phyloP scores from a whole-genome alignment of 768 basidiomycete genomes.

The Suillus decipiens region DNA sequence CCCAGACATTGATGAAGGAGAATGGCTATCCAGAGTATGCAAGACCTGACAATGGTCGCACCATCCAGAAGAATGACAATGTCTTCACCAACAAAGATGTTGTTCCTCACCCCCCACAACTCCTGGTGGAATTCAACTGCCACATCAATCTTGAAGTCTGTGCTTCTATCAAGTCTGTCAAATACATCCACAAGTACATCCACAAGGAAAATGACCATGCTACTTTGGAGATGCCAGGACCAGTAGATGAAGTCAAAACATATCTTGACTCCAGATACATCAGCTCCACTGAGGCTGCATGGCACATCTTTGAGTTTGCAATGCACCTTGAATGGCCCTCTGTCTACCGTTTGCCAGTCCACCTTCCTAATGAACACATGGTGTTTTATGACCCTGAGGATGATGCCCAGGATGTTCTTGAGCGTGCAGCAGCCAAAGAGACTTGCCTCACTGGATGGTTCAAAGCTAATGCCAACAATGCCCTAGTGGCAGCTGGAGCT shows the following conservation, averaged over 20 bases:
- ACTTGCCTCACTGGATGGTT: slow-evolving; percentile 36
- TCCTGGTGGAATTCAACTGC: slow-evolving; percentile 25
- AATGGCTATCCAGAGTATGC: slow-evolving; percentile 44
- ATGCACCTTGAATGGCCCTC: slow-evolving; percentile 37
- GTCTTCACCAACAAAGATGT: slow-evolving; percentile 41
- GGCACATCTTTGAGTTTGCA: slow-evolving; percentile 27
- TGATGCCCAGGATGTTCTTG: slow-evolving; percentile 27
- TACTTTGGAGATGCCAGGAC: slow-evolving; percentile 32
- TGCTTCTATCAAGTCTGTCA: slow-evolving; percentile 38
- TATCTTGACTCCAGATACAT: slow-evolving; percentile 43
- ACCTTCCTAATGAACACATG: slow-evolving; percentile 38
- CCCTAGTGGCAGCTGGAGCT: not conserved
- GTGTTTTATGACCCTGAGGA: slow-evolving; percentile 39
- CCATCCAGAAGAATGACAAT: slow-evolving; percentile 22
- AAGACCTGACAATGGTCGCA: slow-evolving; percentile 36
- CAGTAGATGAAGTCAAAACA: slow-evolving; percentile 35
- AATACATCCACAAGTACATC: slow-evolving; percentile 52
- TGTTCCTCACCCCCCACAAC: slow-evolving; percentile 41
- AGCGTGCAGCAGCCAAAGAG: slow-evolving; percentile 12
- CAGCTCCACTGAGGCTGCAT: slow-evolving; percentile 34
- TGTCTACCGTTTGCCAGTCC: slow-evolving; percentile 43
- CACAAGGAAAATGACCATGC: slow-evolving; percentile 49
- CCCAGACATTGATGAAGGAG: slow-evolving; percentile 36
- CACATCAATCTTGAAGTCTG: slow-evolving; percentile 54
- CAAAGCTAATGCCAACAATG: slow-evolving; percentile 25